Percentiles rank a stretch among this genome's conserved stretches.
These are phyloP conservation scores for Capronia epimyces DNA, from an alignment of 2,329 filamentous ascomycete species.

Conservation along the genomic window DNA sequence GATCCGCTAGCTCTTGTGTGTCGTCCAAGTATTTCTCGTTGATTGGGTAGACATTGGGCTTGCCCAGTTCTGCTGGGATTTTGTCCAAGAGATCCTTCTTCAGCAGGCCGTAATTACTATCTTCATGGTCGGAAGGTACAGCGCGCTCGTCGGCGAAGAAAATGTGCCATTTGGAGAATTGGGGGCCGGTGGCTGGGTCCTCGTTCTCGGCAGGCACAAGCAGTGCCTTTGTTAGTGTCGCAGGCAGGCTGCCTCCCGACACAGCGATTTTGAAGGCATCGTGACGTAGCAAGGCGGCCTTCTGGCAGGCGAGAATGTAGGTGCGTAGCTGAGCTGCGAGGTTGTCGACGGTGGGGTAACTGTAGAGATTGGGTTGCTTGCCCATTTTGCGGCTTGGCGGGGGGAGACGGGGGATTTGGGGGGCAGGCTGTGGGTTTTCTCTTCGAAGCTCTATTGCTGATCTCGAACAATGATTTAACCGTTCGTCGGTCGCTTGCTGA, in stretches of 20 bases:
- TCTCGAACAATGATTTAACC: neutral
- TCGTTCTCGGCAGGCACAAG: constrained; percentile 44
- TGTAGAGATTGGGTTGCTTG: constrained; percentile 61
- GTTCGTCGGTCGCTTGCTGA: neutral
- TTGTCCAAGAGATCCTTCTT: constrained; percentile 85
- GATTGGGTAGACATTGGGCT: constrained; percentile 74
- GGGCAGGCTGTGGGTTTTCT: constrained; percentile 1
- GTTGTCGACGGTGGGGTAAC: constrained; percentile 63
- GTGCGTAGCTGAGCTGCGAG: constrained; percentile 72
- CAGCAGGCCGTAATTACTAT: constrained; percentile 89
- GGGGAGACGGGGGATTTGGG: neutral
- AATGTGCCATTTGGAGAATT: constrained; percentile 89
- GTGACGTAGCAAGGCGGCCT: constrained; percentile 72
- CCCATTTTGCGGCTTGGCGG: constrained; percentile 32
- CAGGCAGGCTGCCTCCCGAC: constrained; percentile 87
- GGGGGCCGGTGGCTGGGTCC: constrained; percentile 31
- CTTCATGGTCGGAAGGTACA: constrained; percentile 81
- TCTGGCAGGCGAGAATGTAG: constrained; percentile 78
- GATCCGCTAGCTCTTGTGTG: constrained; percentile 84
- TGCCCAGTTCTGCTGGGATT: constrained; percentile 62
- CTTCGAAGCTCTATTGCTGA: neutral
- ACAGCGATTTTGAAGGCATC: constrained; percentile 83
- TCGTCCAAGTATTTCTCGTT: constrained; percentile 63
- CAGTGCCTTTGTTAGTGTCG: constrained; percentile 78
- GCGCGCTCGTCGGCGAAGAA: constrained; percentile 98